These are phyloP conservation scores for Suhomyces panamericanus DNA, from an alignment of 1,139 yeast species.

Conservation along the genomic window DNA sequence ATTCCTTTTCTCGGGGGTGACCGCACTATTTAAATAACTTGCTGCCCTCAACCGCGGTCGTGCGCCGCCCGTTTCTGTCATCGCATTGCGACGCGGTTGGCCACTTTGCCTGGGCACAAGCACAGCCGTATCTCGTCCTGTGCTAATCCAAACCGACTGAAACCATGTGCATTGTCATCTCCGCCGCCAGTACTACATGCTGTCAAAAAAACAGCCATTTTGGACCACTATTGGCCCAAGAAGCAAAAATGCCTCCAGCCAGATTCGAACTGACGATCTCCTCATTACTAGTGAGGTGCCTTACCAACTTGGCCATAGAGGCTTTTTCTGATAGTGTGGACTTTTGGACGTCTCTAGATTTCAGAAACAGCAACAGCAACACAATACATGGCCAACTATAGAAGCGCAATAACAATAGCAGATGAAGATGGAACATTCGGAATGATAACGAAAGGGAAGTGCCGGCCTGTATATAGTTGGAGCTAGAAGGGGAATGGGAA, in stretches of 20 bases:
- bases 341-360: background rate
- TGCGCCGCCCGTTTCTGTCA: slow-evolving; percentile 8
- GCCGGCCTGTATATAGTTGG: too few species aligned
- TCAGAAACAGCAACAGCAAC: background rate
- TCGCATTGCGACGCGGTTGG: slow-evolving; percentile 7
- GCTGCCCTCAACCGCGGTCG: slow-evolving; percentile 3
- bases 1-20: slow-evolving; percentile 8
- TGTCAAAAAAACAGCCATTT: background rate
- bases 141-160: too few species aligned
- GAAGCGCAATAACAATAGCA: too few species aligned
- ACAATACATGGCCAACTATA: too few species aligned
- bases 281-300: slow-evolving; percentile 91
- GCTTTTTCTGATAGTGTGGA: slow-evolving; percentile 8
- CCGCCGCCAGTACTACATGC: background rate
- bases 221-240: background rate
- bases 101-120: background rate
- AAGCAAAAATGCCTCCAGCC: slow-evolving; percentile 63
- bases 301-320: slow-evolving; percentile 73
- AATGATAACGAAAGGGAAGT: too few species aligned
- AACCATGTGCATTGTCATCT: too few species aligned
- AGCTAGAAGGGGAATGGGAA: too few species aligned
- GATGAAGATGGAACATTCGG: too few species aligned
- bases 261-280: slow-evolving; percentile 88
- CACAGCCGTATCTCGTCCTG: background rate
- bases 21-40: slow-evolving; percentile 11